Percentiles rank a stretch among this genome's conserved stretches.
Evolutionary conservation across 129 eudicot genomes (phyloP).

Genomic region (Chrysanthemum makinoi): DNA sequence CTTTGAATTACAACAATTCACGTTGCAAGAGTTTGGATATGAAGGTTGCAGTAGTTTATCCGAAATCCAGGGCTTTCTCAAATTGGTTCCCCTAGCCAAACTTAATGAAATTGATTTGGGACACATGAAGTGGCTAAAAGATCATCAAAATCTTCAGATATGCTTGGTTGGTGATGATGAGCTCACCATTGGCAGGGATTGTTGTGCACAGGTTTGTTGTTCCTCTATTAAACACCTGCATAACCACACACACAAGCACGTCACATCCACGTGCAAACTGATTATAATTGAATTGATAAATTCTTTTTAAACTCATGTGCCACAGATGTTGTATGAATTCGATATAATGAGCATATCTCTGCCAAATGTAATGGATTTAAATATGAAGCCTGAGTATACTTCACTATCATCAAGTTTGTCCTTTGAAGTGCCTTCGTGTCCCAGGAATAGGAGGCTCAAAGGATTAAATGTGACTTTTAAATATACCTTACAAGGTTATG

Average conservation of each 20-base stretch:
- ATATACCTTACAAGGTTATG: neutral
- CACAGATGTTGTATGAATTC: conserved; percentile 17
- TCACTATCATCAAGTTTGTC: neutral
- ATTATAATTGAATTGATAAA: neutral
- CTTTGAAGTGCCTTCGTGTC: neutral
- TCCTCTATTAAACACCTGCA: neutral
- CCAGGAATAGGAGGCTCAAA: neutral
- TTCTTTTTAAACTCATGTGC: neutral
- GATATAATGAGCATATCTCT: conserved; percentile 14
- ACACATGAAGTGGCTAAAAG: conserved; percentile 9
- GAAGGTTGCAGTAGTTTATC: conserved; percentile 3
- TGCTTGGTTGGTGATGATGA: neutral
- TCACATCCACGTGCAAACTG: too few relatives aligned
- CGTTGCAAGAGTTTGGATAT: neutral
- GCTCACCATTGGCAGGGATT: neutral
- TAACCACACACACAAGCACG: too few relatives aligned
- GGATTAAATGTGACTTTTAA: neutral
- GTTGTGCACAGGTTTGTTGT: neutral
- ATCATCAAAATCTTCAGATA: neutral
- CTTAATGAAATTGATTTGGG: conserved; percentile 4
- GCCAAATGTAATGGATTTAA: neutral
- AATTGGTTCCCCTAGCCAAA: neutral
- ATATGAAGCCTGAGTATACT: neutral
- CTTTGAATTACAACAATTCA: neutral
- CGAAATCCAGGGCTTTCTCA: neutral